Base-by-base conservation (phyloP, 345 rosid species). In the Schrenkiella parvula region DNA sequence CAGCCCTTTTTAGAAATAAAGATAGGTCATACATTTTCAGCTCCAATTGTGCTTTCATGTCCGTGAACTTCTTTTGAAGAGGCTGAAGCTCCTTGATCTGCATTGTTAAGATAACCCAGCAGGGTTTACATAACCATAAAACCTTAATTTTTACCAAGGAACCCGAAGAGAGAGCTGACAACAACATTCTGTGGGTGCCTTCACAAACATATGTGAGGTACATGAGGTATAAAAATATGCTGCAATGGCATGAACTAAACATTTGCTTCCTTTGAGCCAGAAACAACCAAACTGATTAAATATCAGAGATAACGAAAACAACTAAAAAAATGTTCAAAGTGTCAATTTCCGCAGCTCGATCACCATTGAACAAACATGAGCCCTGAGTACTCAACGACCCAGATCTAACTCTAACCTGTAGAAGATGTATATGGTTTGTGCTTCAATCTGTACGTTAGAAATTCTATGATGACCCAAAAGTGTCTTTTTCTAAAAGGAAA, bases 21-120 rank as follows among this genome's bases (percentile, higher is more conserved):
- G 93, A 88, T 61, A 93, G 86, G 73, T 93, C 97, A 80, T 93
- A 91, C 50, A 75, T 82, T 76, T 90, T 88, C 32, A 93, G 92
- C 78, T 93, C 97, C 71, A 93, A 56, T 79, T 88, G 93, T 41
- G 89, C 78, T 73, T 84, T 84, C 54, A 85, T 86, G 73, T 88
- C 96, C 62, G 63, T 37, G 68, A 81, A 90, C 84, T 81, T 88
- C 72, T 83, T 93, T 38, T 87, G 88, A 77, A 81, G 80, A 58
- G 96, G 98, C 69, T 69, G 72, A 63, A 90, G 83, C 81, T 87
- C 92, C 15, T 72, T 77, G 64, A 90, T 88, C 97, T 92, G 91
- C 79, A 84, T 70, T 75, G 60, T 34, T 74, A 80, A 42, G 55
- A 71, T 13, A 76, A 78, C 35, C 64, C 21, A 14, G 15, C 28